Conservation (phyloP, 2,329 filamentous ascomycete species). For the Penicillium nordicum region DNA sequence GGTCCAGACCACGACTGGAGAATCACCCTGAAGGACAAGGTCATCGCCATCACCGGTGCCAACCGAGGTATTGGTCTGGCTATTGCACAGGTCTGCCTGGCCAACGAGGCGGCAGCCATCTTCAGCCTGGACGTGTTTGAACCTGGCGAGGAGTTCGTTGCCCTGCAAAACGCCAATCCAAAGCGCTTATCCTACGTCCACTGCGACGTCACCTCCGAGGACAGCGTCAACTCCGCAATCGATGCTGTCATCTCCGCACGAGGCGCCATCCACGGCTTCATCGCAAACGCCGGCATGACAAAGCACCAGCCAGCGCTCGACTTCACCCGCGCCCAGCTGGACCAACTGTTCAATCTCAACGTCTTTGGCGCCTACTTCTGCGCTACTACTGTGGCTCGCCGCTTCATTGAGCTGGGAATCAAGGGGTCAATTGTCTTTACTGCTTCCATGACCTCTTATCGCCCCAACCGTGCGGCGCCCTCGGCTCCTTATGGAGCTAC, state of each 20-base stretch:
- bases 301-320: slow-evolving; percentile 49
- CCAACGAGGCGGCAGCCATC: slow-evolving; percentile 42
- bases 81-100: slow-evolving; percentile 48
- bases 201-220: slow-evolving; percentile 47
- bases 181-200: slow-evolving; percentile 45
- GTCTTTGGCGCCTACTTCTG: slow-evolving; percentile 33
- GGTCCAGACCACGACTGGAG: slow-evolving; percentile 34
- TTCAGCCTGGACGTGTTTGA: slow-evolving; percentile 44
- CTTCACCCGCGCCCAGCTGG: slow-evolving; percentile 41
- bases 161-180: slow-evolving; percentile 41
- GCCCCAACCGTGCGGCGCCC: slow-evolving; percentile 50
- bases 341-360: slow-evolving; percentile 48
- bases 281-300: slow-evolving; percentile 32
- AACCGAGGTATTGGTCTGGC: slow-evolving; percentile 43
- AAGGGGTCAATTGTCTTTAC: slow-evolving; percentile 45
- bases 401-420: slow-evolving; percentile 43
- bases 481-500: slow-evolving; percentile 50
- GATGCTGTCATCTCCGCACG: neutral
- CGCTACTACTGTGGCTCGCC: slow-evolving; percentile 28
- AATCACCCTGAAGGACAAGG: slow-evolving; percentile 44
- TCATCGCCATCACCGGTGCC: slow-evolving; percentile 32
- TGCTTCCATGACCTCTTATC: slow-evolving; percentile 49
- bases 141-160: slow-evolving; percentile 33
- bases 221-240: slow-evolving; percentile 28
- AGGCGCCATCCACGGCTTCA: neutral